Evolutionary conservation across 768 basidiomycete genomes (phyloP).

Genomic region (Lactarius tabidus): DNA sequence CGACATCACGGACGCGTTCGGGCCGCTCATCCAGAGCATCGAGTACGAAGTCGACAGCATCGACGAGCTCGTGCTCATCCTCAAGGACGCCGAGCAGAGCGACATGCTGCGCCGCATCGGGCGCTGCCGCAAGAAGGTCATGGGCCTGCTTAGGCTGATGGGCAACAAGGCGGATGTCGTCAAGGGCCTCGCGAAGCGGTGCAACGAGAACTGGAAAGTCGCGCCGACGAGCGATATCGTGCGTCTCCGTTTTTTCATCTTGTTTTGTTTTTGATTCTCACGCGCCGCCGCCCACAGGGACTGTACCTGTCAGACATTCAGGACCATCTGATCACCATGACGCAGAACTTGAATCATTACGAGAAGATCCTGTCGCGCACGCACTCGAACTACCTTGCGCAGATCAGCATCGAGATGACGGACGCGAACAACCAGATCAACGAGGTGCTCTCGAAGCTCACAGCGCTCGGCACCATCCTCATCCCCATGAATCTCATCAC

Average conservation of each 20-base stretch:
- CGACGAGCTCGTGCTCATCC: constrained; percentile 93
- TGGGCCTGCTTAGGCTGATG: constrained; percentile 95
- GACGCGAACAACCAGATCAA: constrained; percentile 99
- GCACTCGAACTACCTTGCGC: constrained; percentile 98
- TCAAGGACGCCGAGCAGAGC: constrained; percentile 93
- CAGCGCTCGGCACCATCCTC: constrained; percentile 94
- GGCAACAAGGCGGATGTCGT: constrained; percentile 99
- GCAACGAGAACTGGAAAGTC: constrained; percentile 98
- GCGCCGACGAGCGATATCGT: constrained; percentile 98
- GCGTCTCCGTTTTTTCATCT: constrained; percentile 27
- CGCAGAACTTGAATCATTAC: constrained; percentile 98
- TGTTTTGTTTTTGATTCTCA: background rate
- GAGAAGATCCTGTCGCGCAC: constrained; percentile 99
- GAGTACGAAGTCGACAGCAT: constrained; percentile 99
- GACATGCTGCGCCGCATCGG: constrained; percentile 98
- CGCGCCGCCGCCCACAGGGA: constrained; percentile 48
- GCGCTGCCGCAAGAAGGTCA: constrained; percentile 98
- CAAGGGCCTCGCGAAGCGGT: constrained; percentile 95
- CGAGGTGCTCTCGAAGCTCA: constrained; percentile 94
- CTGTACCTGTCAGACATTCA: constrained; percentile 94
- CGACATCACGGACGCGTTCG: constrained; percentile 99
- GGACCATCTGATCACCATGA: constrained; percentile 99
- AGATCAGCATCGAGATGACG: constrained; percentile 99
- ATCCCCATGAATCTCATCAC: constrained; percentile 98
- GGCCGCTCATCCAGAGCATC: constrained; percentile 95